Evolutionary conservation across 306 rosid genomes (phyloP), one percentile per base, ranked within the genome.

Genomic region (Rosa multiflora): DNA sequence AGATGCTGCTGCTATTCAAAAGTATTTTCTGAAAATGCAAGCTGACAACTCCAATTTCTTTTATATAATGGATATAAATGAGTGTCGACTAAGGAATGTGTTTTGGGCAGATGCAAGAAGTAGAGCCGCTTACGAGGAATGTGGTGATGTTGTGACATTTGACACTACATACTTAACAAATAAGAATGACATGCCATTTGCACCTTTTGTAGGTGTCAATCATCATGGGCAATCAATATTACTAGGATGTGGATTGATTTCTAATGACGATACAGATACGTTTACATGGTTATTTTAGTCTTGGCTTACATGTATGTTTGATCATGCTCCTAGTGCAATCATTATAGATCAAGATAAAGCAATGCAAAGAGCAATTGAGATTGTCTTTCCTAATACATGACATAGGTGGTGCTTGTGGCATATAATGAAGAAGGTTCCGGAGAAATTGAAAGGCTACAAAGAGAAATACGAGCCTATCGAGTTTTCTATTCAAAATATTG

Each of bases 331-430:
- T 52, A 52, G 17, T 52, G 56, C 32, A 51, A 82, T 85, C 48
- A 85, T 85, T 42, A 82, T 21, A 0, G 51, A 76, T 26, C 72
- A 82, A 67, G 80, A 79, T 26, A 79, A 32, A n/a, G 78, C 73
- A 29, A 82, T 79, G 62, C 52, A 77, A 51, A 73, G 35, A 46
- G 82, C 84, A 46, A 70, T 74, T 8, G 75, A 46, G 42, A 66
- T 47, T 32, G 83, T 81, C 0, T 78, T 85, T 20, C 82, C 83
- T 48, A 35, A 76, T 14, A 48, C 80, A 14, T 66, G 29, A 39
- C 84, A 79, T 67, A 55, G 82, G 2, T 66, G 78, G 83, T 85
- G 82, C 46, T 68, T 79, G 23, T 78, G 77, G 67, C 48, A 76
- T 51, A 68, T 85, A 42, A 76, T 79, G 80, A 72, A 79, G 42